Percentiles rank a stretch among this genome's conserved stretches.
Conservation (phyloP, 345 rosid species). For the Acer saccharum region DNA sequence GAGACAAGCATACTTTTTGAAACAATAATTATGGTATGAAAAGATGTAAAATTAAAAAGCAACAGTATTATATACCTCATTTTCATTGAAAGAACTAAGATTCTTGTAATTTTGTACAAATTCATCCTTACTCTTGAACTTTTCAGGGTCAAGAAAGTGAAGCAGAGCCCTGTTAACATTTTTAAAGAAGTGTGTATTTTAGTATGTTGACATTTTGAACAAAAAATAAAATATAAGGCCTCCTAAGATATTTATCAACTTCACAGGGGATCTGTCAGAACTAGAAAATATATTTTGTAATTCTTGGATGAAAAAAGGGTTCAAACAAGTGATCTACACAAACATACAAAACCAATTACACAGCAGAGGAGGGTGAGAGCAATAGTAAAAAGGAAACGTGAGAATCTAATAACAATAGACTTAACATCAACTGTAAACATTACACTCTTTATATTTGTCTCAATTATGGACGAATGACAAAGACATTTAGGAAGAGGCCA, state of each 20-base stretch:
- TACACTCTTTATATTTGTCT: background rate
- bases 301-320: background rate
- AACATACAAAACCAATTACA: constrained; percentile 1
- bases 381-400: background rate
- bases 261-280: background rate
- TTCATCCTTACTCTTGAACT: constrained; percentile 92
- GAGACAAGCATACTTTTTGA: background rate
- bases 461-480: background rate
- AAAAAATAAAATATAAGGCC: background rate
- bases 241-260: background rate
- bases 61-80: constrained; percentile 55
- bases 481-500: background rate
- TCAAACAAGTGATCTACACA: background rate
- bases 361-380: background rate
- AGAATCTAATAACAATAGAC: background rate
- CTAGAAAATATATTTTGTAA: background rate
- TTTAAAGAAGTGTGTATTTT: background rate
- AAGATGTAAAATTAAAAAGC: constrained; percentile 11
- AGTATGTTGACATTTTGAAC: background rate
- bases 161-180: constrained; percentile 80
- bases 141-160: constrained; percentile 91
- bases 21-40: constrained; percentile 5
- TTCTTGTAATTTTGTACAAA: constrained; percentile 97
- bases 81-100: constrained; percentile 94
- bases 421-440: background rate